Percentiles rank a stretch among this genome's conserved stretches.
These are phyloP conservation scores for Cardamine occulta DNA, from an alignment of 345 rosid genomes.

Conservation along the genomic window DNA sequence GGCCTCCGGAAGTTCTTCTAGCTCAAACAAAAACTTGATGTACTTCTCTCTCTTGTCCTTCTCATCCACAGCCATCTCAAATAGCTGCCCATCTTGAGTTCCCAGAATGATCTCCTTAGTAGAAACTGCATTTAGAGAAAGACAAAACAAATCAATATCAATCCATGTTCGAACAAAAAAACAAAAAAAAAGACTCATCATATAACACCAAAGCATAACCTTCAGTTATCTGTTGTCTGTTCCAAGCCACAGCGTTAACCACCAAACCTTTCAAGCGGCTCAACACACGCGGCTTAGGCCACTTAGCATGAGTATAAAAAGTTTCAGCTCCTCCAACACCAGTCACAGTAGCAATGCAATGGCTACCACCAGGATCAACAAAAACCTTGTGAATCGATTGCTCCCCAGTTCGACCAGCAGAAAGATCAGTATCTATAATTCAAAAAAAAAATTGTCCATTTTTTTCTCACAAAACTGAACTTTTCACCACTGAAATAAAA, in stretches of 20 bases:
- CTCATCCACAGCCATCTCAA: conserved; percentile 94
- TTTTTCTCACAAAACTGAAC: neutral
- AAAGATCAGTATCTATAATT: conserved; percentile 78
- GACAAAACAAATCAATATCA: conserved; percentile 24
- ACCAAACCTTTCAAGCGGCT: conserved; percentile 78
- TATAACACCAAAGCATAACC: conserved; percentile 52
- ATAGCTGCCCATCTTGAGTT: conserved; percentile 88
- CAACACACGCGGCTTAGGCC: conserved; percentile 88
- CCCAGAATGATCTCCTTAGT: conserved; percentile 95
- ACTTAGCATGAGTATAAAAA: conserved; percentile 88
- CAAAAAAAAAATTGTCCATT: neutral
- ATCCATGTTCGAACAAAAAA: neutral
- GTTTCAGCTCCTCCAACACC: conserved; percentile 92
- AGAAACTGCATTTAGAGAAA: conserved; percentile 57
- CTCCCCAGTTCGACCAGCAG: conserved; percentile 85
- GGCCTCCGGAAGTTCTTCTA: conserved; percentile 90
- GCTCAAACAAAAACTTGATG: conserved; percentile 74
- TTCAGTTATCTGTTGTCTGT: conserved; percentile 90
- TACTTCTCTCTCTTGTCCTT: conserved; percentile 96
- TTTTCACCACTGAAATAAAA: neutral
- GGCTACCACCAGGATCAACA: conserved; percentile 98
- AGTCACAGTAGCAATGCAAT: conserved; percentile 79
- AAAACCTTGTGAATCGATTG: conserved; percentile 89
- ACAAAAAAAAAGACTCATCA: neutral
- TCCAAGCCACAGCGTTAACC: conserved; percentile 95